Conservation (phyloP, 768 basidiomycete genomes). For the Candolleomyces efflorescens region DNA sequence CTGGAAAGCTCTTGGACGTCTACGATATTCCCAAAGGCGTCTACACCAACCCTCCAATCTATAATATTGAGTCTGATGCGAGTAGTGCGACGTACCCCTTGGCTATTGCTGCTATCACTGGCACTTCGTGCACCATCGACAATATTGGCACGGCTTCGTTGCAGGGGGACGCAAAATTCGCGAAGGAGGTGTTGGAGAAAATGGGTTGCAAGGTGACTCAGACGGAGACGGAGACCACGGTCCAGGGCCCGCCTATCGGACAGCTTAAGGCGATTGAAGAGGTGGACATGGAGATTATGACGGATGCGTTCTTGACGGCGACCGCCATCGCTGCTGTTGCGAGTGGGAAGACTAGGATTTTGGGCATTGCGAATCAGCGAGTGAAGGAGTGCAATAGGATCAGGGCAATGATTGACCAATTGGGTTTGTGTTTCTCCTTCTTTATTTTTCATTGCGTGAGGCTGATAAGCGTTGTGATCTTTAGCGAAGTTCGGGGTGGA, state of each 20-base stretch:
- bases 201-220: conserved; percentile 95
- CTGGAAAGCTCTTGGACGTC: conserved; percentile 65
- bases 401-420: conserved; percentile 91
- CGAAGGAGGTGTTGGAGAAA: conserved; percentile 84
- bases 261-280: conserved; percentile 78
- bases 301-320: conserved; percentile 97
- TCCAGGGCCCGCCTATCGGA: conserved; percentile 82
- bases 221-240: conserved; percentile 85
- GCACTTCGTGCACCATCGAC: conserved; percentile 89
- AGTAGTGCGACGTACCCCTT: conserved; percentile 91
- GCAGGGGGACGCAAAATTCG: conserved; percentile 97
- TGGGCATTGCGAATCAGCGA: conserved; percentile 95
- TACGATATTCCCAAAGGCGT: conserved; percentile 83
- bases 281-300: conserved; percentile 99
- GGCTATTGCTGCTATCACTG: conserved; percentile 95
- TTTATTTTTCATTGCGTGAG: not conserved
- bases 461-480: conserved; percentile 1
- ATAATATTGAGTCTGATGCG: conserved; percentile 51
- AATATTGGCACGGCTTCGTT: conserved; percentile 90
- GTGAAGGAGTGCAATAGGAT: conserved; percentile 99
- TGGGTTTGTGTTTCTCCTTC: conserved; percentile 52
- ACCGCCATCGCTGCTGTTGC: conserved; percentile 83
- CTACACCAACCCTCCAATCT: conserved; percentile 75
- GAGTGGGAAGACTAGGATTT: conserved; percentile 70
- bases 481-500: conserved; percentile 92